Evolutionary conservation across 225 moss, liverwort and hornwort species (phyloP).

Genomic region (Marchantia polymorpha): DNA sequence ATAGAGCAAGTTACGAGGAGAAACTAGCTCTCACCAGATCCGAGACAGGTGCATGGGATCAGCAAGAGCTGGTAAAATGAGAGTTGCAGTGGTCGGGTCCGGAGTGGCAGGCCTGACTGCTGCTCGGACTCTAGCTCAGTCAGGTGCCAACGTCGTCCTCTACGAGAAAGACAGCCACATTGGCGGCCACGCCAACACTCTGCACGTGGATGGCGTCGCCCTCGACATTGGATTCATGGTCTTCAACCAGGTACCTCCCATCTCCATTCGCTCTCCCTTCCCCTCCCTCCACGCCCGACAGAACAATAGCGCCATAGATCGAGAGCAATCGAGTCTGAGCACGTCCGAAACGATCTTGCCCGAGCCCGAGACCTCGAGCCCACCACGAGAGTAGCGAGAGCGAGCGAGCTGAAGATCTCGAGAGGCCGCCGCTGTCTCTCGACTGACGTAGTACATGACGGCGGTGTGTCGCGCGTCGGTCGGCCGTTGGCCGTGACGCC

Average conservation of each 20-base stretch:
- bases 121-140: constrained; percentile 58
- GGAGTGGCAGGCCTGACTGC: constrained; percentile 76
- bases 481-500: too few species aligned
- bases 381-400: too few species aligned
- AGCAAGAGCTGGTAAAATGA: constrained; percentile 36
- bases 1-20: too few species aligned
- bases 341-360: too few species aligned
- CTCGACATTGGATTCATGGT: constrained; percentile 93
- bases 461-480: too few species aligned
- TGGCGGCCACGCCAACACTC: constrained; percentile 73
- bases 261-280: too few species aligned
- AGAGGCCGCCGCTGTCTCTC: too few species aligned
- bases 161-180: constrained; percentile 66
- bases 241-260: constrained; percentile 19
- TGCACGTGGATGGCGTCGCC: constrained; percentile 54
- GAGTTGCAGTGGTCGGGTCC: constrained; percentile 78
- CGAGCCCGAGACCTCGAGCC: too few species aligned
- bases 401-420: too few species aligned
- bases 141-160: constrained; percentile 54
- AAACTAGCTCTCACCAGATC: too few species aligned
- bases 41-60: neutral
- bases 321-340: too few species aligned
- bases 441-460: neutral
- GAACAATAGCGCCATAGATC: too few species aligned
- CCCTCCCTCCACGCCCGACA: neutral